Conservation (phyloP, 805 yeast species). For the Wickerhamomyces rabaulensis region DNA sequence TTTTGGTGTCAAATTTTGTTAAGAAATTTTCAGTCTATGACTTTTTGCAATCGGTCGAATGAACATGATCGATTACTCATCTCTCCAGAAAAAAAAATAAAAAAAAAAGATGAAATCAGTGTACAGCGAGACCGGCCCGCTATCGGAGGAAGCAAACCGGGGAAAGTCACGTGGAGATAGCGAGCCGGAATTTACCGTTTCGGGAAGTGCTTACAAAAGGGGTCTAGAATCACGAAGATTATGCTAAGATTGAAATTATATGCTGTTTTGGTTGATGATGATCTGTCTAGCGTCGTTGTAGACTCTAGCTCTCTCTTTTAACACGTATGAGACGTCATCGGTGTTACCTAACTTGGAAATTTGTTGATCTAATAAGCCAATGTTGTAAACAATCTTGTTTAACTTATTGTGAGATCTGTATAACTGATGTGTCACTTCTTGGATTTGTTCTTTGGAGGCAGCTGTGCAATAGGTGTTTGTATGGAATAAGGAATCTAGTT, state of each 20-base stretch:
- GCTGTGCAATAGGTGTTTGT: background rate
- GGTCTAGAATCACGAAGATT: background rate
- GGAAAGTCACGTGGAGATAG: background rate
- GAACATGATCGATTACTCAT: background rate
- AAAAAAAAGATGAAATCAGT: too few relatives aligned
- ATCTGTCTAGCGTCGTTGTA: slow-evolving; percentile 24
- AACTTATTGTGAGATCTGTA: slow-evolving; percentile 4
- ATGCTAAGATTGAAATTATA: background rate
- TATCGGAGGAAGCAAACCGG: background rate
- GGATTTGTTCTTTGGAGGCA: slow-evolving; percentile 3
- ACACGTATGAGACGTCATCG: slow-evolving; percentile 22
- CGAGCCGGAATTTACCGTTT: too few relatives aligned
- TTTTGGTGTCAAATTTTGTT: background rate
- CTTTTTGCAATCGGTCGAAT: background rate
- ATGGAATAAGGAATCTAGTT: slow-evolving; percentile 1
- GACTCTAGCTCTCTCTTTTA: slow-evolving; percentile 25
- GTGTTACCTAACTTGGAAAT: slow-evolving; percentile 8
- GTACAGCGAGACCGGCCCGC: background rate
- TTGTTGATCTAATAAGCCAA: slow-evolving; percentile 10
- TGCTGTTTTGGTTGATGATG: slow-evolving; percentile 12
- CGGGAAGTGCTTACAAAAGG: background rate
- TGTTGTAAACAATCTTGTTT: slow-evolving; percentile 9
- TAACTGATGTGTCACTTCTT: background rate
- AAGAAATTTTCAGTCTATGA: background rate
- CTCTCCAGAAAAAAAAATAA: too few relatives aligned